Conservation (phyloP, 257 asterid species). For the Nemophila menziesii region DNA sequence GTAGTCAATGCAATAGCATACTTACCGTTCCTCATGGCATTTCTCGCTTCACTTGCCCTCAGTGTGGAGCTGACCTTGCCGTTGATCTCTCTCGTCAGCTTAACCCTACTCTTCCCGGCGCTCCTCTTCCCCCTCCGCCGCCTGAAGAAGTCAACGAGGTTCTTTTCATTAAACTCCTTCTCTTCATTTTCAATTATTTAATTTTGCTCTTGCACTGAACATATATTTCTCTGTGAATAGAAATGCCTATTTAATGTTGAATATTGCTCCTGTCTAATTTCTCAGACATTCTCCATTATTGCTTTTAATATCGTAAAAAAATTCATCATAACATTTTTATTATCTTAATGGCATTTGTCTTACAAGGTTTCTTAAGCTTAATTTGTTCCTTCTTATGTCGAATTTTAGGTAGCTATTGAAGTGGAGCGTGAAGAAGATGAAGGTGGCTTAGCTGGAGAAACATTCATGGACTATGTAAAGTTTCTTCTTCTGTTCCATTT, state of each 20-base stretch:
- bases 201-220: not conserved
- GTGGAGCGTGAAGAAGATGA: conserved; percentile 98
- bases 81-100: conserved; percentile 46
- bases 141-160: conserved; percentile 96
- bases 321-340: no score
- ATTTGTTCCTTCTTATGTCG: conserved; percentile 8
- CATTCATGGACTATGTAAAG: conserved; percentile 80
- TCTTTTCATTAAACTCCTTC: conserved; percentile 5
- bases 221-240: no score
- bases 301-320: no score
- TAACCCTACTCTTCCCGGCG: conserved; percentile 12
- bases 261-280: no score
- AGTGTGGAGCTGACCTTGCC: conserved; percentile 67
- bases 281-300: no score
- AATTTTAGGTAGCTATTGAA: conserved; percentile 71
- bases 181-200: no score
- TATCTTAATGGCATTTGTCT: no score
- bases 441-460: conserved; percentile 93
- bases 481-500: conserved; percentile 10
- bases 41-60: conserved; percentile 76
- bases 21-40: conserved; percentile 88
- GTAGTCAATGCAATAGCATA: conserved; percentile 82
- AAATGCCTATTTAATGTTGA: no score
- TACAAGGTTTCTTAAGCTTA: no score
- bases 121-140: conserved; percentile 32